A percentile compares a stretch with the other conserved stretches of the same genome.
Evolutionary conservation across 495 filamentous ascomycete species (phyloP).

Genomic region (Lichenothelia convexa): DNA sequence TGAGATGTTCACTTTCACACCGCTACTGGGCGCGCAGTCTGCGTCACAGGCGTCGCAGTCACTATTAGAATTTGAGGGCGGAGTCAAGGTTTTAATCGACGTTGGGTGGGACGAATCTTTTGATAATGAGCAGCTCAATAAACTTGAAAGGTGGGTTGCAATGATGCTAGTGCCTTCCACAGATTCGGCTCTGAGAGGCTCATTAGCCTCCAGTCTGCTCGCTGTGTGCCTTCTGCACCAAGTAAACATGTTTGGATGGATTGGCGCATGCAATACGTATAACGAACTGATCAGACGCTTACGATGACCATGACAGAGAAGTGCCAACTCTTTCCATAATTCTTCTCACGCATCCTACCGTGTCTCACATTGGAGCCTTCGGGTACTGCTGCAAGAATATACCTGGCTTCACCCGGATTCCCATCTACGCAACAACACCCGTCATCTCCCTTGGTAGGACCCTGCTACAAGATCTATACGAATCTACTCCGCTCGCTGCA

Average conservation of each 20-base stretch:
- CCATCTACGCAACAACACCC: slow-evolving; percentile 88
- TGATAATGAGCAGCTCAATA: slow-evolving; percentile 56
- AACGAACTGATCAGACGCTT: not conserved
- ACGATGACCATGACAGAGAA: slow-evolving; percentile 34
- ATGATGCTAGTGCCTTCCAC: too few species aligned
- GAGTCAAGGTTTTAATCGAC: slow-evolving; percentile 84
- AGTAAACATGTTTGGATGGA: too few species aligned
- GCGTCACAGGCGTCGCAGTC: slow-evolving; percentile 79
- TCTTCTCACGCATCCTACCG: slow-evolving; percentile 84
- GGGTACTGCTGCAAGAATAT: slow-evolving; percentile 96
- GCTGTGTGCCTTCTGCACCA: too few species aligned
- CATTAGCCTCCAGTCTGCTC: too few species aligned
- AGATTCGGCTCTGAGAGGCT: too few species aligned
- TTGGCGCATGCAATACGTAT: too few species aligned
- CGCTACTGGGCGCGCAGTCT: slow-evolving; percentile 78
- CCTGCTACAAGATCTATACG: slow-evolving; percentile 79
- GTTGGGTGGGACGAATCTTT: slow-evolving; percentile 93
- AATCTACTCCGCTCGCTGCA: slow-evolving; percentile 68
- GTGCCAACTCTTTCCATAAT: slow-evolving; percentile 81
- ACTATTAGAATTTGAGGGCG: slow-evolving; percentile 86
- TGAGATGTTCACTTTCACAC: slow-evolving; percentile 85
- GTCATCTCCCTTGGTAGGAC: slow-evolving; percentile 87
- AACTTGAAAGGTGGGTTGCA: slow-evolving; percentile 78
- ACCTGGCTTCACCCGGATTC: slow-evolving; percentile 77
- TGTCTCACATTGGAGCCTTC: slow-evolving; percentile 77